Evolutionary conservation across 371 early-diverging fungal species (phyloP).

Genomic region (Apophysomyces elegans): DNA sequence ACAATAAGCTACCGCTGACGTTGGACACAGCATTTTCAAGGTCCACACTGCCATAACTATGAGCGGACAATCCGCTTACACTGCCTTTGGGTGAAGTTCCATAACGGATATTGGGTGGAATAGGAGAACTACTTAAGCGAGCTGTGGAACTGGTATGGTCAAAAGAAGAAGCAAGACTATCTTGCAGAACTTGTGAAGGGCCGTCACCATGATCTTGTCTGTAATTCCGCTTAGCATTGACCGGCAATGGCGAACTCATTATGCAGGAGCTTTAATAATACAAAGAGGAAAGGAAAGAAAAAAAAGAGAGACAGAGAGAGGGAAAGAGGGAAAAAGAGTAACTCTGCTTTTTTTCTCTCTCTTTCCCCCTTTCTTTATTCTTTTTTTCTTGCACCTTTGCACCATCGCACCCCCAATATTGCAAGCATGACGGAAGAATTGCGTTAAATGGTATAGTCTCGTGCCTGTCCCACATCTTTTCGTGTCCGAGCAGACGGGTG

Average conservation of each 20-base stretch:
- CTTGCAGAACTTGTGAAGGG: slow-evolving; percentile 17
- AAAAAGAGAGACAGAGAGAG: slow-evolving; percentile 5
- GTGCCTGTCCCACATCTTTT: neutral
- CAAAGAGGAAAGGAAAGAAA: neutral
- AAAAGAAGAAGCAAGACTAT: slow-evolving; percentile 28
- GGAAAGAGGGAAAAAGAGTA: neutral
- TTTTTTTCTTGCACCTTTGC: neutral
- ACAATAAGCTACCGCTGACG: slow-evolving; percentile 11
- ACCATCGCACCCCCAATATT: slow-evolving; percentile 7
- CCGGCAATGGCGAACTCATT: slow-evolving; percentile 37
- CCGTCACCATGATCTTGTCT: slow-evolving; percentile 5
- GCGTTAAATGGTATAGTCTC: slow-evolving; percentile 8
- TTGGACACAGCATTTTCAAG: slow-evolving; percentile 11
- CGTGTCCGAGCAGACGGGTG: too few relatives aligned
- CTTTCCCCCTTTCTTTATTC: neutral
- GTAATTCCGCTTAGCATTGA: slow-evolving; percentile 29
- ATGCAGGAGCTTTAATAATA: neutral
- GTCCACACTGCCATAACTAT: slow-evolving; percentile 29
- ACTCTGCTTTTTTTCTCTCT: neutral
- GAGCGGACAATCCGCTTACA: slow-evolving; percentile 20
- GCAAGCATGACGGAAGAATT: slow-evolving; percentile 1
- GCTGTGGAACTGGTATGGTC: slow-evolving; percentile 28
- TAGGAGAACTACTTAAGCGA: slow-evolving; percentile 35
- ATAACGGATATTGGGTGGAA: slow-evolving; percentile 26
- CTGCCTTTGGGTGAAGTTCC: slow-evolving; percentile 42